Percentiles rank a stretch among this genome's conserved stretches.
Evolutionary conservation across 768 basidiomycete genomes (phyloP).

Genomic region (Xerocomus brunneocitrinus): DNA sequence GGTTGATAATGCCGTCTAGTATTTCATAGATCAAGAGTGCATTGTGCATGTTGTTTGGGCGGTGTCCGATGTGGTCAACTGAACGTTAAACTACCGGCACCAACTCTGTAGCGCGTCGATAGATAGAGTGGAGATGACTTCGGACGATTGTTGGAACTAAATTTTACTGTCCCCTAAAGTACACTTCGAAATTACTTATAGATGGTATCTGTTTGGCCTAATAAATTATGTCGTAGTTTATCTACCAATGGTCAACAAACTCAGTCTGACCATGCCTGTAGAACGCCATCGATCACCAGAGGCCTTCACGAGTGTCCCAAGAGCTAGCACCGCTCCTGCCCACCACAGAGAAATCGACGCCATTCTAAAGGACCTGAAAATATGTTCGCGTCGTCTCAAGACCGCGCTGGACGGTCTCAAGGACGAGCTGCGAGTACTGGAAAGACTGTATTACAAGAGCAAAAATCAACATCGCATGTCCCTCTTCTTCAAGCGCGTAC

Average conservation of each 20-base stretch:
- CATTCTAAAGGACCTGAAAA: constrained; percentile 59
- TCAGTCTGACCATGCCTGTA: constrained; percentile 2
- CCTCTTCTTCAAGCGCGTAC: constrained; percentile 61
- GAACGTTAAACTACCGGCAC: too few species aligned
- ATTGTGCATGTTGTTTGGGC: neutral
- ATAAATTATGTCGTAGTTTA: too few species aligned
- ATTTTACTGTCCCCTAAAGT: too few species aligned
- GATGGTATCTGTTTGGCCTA: too few species aligned
- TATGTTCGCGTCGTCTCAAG: constrained; percentile 49
- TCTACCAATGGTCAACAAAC: too few species aligned
- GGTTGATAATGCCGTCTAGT: neutral
- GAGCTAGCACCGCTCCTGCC: constrained; percentile 16
- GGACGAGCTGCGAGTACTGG: constrained; percentile 46
- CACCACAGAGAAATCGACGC: constrained; percentile 44
- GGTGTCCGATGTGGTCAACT: too few species aligned
- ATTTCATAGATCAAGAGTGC: neutral
- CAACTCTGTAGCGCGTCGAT: too few species aligned
- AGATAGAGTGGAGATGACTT: too few species aligned
- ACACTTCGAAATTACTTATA: too few species aligned
- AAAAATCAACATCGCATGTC: constrained; percentile 57
- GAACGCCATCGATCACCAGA: constrained; percentile 6
- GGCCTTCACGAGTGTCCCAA: constrained; percentile 12
- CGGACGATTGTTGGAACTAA: too few species aligned
- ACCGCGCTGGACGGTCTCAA: constrained; percentile 30
- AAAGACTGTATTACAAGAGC: constrained; percentile 70